A percentile compares a stretch with the other conserved stretches of the same genome.
These are phyloP conservation scores for Backusella tarrabulga DNA, from an alignment of 192 early-diverging fungal species.

Conservation along the genomic window DNA sequence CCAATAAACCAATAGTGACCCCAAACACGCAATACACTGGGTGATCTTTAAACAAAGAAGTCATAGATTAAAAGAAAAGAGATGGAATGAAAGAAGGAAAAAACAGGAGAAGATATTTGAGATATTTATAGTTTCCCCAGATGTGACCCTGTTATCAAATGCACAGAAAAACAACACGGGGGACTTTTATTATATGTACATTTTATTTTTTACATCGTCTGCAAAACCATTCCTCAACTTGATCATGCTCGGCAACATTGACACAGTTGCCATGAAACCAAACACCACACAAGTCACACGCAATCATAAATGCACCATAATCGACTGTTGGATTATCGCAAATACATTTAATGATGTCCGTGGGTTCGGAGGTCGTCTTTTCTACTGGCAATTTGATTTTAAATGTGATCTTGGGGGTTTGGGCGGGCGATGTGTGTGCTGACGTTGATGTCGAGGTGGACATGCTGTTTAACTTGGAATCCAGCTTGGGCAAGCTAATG, in stretches of 20 bases:
- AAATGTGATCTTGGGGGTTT: slow-evolving; percentile 35
- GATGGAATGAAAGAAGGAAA: background rate
- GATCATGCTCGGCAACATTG: slow-evolving; percentile 34
- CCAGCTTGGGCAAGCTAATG: slow-evolving; percentile 16
- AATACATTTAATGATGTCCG: slow-evolving; percentile 54
- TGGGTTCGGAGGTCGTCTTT: background rate
- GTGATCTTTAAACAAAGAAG: background rate
- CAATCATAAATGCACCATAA: slow-evolving; percentile 65
- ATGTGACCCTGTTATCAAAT: too few relatives aligned
- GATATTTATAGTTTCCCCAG: background rate
- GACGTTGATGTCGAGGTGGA: background rate
- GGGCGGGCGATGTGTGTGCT: slow-evolving; percentile 7
- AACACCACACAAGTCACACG: slow-evolving; percentile 57
- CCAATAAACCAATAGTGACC: background rate
- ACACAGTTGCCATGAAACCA: slow-evolving; percentile 67
- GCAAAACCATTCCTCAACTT: slow-evolving; percentile 19
- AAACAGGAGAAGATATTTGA: background rate
- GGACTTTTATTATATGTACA: background rate
- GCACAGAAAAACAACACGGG: background rate
- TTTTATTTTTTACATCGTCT: slow-evolving; percentile 4
- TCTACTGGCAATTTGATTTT: slow-evolving; percentile 30
- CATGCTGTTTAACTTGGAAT: background rate
- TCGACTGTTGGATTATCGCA: slow-evolving; percentile 55
- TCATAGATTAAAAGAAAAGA: background rate
- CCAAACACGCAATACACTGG: background rate